phyloP scores from a whole-genome alignment of 129 eudicot genomes.

The Lonicera japonica region DNA sequence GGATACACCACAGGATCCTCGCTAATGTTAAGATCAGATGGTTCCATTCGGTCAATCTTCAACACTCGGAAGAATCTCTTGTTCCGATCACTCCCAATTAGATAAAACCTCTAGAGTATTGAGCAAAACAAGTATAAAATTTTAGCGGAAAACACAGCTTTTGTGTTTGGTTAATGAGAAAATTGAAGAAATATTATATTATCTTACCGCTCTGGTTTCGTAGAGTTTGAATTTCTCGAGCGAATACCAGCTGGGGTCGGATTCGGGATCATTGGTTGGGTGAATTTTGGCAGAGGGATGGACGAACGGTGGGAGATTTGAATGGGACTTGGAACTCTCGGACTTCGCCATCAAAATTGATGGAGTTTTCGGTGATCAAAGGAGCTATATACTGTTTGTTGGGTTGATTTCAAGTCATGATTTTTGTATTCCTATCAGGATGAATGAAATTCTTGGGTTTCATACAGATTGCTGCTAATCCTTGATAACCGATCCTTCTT shows the following conservation, averaged over 20 bases:
- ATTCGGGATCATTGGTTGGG: conserved; percentile 45
- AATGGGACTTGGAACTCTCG: conserved; percentile 26
- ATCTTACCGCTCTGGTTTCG: conserved; percentile 69
- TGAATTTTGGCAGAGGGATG: conserved; percentile 37
- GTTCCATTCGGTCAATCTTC: conserved; percentile 84
- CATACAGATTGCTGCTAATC: too few relatives aligned
- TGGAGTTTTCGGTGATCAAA: not conserved
- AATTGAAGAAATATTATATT: not conserved
- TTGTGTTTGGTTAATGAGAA: not conserved
- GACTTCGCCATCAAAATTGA: conserved; percentile 29
- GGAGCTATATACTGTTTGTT: too few relatives aligned
- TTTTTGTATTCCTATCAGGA: too few relatives aligned
- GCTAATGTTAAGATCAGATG: conserved; percentile 75
- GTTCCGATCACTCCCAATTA: conserved; percentile 85
- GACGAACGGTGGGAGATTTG: conserved; percentile 12
- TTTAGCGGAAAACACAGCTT: not conserved
- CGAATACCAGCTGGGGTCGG: conserved; percentile 49
- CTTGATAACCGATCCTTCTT: too few relatives aligned
- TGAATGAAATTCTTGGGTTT: too few relatives aligned
- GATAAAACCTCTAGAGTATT: conserved; percentile 60
- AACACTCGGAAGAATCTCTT: conserved; percentile 71
- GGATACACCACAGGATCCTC: conserved; percentile 96
- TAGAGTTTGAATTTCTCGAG: conserved; percentile 88
- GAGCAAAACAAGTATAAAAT: not conserved
- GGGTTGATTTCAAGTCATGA: too few relatives aligned